Conservation (phyloP, 1,284 basidiomycete species). For the Stygiomarasmius scandens region DNA sequence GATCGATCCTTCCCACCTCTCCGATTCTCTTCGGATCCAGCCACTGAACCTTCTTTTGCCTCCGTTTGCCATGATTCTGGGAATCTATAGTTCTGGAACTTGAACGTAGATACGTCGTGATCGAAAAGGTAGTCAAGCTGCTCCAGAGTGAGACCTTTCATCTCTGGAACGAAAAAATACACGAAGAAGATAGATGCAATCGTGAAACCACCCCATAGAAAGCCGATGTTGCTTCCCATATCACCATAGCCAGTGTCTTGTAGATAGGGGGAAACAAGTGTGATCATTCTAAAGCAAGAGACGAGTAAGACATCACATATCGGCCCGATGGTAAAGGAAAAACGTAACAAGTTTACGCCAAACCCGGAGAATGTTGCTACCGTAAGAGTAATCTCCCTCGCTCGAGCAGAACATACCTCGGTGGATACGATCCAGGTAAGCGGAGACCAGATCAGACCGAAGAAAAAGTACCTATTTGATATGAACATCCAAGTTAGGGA, state of each 20-base stretch:
- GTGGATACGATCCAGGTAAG: not conserved
- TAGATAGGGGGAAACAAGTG: not conserved
- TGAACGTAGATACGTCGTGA: slow-evolving; percentile 5
- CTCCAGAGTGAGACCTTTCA: slow-evolving; percentile 73
- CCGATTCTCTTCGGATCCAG: too few relatives aligned
- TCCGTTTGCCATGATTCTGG: not conserved
- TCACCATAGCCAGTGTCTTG: not conserved
- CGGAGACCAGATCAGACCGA: not conserved
- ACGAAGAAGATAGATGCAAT: slow-evolving; percentile 49
- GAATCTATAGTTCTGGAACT: not conserved
- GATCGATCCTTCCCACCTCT: too few relatives aligned
- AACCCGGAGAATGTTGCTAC: not conserved
- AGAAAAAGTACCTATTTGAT: not conserved
- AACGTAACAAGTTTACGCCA: not conserved
- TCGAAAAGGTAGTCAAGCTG: slow-evolving; percentile 72
- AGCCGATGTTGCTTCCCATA: not conserved
- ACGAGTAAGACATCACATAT: not conserved
- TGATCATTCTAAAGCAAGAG: not conserved
- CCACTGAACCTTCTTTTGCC: too few relatives aligned
- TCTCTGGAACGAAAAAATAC: slow-evolving; percentile 76
- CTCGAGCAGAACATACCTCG: not conserved
- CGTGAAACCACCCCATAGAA: not conserved
- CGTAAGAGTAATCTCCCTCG: not conserved
- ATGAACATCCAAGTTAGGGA: not conserved
- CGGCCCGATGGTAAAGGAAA: not conserved